Conservation (phyloP, 2,329 filamentous ascomycete genomes). For the Fusarium sp. region DNA sequence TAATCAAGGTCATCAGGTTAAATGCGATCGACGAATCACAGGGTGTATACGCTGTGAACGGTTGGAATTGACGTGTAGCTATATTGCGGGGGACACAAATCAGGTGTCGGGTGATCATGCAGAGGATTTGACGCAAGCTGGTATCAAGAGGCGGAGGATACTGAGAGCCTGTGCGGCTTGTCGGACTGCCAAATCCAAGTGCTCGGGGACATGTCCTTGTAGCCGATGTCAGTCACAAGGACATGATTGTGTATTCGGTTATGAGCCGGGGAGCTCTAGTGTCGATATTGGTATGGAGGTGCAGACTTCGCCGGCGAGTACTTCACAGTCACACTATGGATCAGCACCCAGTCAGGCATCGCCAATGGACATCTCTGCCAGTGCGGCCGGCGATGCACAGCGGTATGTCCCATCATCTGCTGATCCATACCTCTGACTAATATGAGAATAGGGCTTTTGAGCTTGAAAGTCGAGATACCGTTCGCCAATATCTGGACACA, state of each 20-base stretch:
- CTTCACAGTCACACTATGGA: not conserved
- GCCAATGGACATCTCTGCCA: not conserved
- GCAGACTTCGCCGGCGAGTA: slow-evolving; percentile 12
- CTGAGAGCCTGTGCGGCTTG: slow-evolving; percentile 47
- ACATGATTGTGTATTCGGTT: slow-evolving; percentile 7
- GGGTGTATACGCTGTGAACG: slow-evolving; percentile 34
- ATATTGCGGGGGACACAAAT: not conserved
- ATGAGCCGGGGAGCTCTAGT: not conserved
- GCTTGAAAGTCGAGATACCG: not conserved
- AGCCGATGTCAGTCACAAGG: slow-evolving; percentile 40
- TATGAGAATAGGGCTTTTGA: slow-evolving; percentile 13
- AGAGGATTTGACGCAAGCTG: slow-evolving; percentile 39
- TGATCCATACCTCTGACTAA: not conserved
- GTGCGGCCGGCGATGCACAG: not conserved
- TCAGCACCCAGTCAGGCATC: not conserved
- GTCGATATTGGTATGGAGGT: not conserved
- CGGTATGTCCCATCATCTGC: not conserved
- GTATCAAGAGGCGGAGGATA: slow-evolving; percentile 40
- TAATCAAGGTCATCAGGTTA: slow-evolving; percentile 31
- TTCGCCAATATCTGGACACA: slow-evolving; percentile 26
- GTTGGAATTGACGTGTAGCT: slow-evolving; percentile 24
- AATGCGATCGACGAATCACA: slow-evolving; percentile 36
- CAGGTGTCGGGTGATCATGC: not conserved
- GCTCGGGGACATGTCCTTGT: slow-evolving; percentile 47
- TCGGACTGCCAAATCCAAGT: slow-evolving; percentile 48